A percentile compares a stretch with the other conserved stretches of the same genome.
Conservation (phyloP, 2,329 filamentous ascomycete species). For the Calonectria hongkongensis region DNA sequence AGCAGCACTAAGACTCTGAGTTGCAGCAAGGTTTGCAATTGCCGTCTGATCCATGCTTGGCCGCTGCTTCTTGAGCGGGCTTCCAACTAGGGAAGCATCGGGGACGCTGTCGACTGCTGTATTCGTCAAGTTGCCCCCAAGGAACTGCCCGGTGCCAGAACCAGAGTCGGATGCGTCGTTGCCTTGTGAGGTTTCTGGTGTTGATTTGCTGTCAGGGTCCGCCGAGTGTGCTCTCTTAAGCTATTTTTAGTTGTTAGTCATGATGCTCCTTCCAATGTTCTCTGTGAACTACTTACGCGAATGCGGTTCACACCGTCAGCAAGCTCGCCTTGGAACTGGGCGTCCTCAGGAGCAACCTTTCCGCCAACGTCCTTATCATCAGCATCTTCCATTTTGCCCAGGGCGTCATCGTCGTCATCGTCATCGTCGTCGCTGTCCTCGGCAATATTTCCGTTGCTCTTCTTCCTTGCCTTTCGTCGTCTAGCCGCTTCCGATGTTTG, state of each 20-base stretch:
- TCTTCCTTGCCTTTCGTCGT: conserved; percentile 76
- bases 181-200: conserved; percentile 61
- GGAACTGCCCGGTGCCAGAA: conserved; percentile 41
- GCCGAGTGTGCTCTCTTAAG: conserved; percentile 88
- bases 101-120: conserved; percentile 48
- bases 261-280: neutral
- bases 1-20: conserved; percentile 61
- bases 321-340: conserved; percentile 82
- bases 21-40: conserved; percentile 52
- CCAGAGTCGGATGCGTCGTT: conserved; percentile 64
- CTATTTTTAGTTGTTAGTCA: conserved; percentile 64
- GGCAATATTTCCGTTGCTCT: conserved; percentile 79
- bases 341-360: conserved; percentile 82
- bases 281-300: conserved; percentile 73
- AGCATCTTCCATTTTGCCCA: conserved; percentile 79
- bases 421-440: conserved; percentile 86
- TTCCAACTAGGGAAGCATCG: conserved; percentile 72
- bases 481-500: conserved; percentile 72
- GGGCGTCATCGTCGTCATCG: conserved; percentile 76
- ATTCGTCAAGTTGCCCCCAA: conserved; percentile 40
- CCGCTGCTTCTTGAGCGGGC: conserved; percentile 85
- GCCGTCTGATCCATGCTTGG: conserved; percentile 68
- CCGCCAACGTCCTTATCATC: conserved; percentile 77
- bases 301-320: conserved; percentile 89
- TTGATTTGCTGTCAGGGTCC: conserved; percentile 74